phyloP scores from a whole-genome alignment of 768 basidiomycete species.

The Auriculariales sp. region DNA sequence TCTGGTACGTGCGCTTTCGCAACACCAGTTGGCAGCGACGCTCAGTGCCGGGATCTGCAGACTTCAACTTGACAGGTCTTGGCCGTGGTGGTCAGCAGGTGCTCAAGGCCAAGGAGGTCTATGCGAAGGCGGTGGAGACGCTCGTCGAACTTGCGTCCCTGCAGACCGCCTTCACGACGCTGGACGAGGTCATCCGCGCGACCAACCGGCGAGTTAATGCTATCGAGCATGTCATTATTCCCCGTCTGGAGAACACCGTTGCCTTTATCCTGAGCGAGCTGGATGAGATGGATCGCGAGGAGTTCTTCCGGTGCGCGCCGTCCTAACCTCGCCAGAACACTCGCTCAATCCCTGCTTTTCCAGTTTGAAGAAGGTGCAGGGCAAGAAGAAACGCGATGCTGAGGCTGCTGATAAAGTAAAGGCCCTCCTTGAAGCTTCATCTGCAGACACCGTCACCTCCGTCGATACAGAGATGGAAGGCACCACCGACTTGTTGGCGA shows the following conservation, averaged over 20 bases:
- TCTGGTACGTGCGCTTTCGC: constrained; percentile 39
- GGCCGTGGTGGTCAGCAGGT: constrained; percentile 96
- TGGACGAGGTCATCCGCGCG: constrained; percentile 98
- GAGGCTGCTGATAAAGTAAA: constrained; percentile 21
- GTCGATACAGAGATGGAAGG: constrained; percentile 23
- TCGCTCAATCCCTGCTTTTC: constrained; percentile 20
- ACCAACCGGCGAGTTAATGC: constrained; percentile 98
- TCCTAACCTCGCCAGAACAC: not conserved
- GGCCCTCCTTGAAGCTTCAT: not conserved
- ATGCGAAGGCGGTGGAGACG: constrained; percentile 94
- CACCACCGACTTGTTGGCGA: constrained; percentile 54
- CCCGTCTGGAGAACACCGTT: constrained; percentile 91
- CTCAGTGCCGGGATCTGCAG: constrained; percentile 22
- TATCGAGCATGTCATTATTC: constrained; percentile 94
- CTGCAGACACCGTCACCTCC: constrained; percentile 9
- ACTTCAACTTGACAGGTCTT: constrained; percentile 93
- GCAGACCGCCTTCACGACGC: constrained; percentile 94
- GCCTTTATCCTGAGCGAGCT: constrained; percentile 95
- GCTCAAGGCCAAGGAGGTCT: constrained; percentile 87
- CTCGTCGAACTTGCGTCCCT: constrained; percentile 93
- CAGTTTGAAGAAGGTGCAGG: constrained; percentile 92
- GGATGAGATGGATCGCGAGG: constrained; percentile 97
- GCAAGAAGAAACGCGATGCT: constrained; percentile 85
- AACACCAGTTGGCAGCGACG: constrained; percentile 4
- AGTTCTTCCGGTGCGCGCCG: constrained; percentile 64